Evolutionary conservation across 1,139 yeast species (phyloP).

Genomic region (Zhuliangozyma parablackwelliae): DNA sequence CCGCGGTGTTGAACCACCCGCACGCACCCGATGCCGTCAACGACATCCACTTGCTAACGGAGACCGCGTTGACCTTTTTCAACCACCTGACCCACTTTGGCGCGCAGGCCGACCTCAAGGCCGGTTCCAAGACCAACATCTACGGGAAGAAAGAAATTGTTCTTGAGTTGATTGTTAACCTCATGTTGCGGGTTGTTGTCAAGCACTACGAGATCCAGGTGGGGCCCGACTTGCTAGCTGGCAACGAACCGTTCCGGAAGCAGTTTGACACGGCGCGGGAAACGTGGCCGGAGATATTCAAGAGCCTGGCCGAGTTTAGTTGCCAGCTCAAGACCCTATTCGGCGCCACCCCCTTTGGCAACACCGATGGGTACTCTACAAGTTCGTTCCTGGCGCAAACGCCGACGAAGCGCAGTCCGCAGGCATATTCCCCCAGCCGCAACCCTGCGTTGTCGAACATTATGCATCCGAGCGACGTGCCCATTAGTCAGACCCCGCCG

Average conservation of each 20-base stretch:
- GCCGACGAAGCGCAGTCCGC: constrained; percentile 1
- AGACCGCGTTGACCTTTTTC: constrained; percentile 23
- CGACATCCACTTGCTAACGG: constrained; percentile 30
- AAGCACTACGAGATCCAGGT: constrained; percentile 13
- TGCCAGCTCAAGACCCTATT: constrained; percentile 10
- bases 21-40: constrained; percentile 20
- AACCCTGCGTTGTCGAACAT: constrained; percentile 24
- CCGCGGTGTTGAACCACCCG: constrained; percentile 31
- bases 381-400: constrained; percentile 4
- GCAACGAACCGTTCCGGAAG: constrained; percentile 12
- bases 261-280: constrained; percentile 20
- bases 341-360: constrained; percentile 14
- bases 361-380: constrained; percentile 5
- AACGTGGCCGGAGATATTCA: constrained; percentile 24
- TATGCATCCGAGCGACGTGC: constrained; percentile 13
- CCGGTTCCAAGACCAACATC: not conserved
- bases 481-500: not conserved
- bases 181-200: constrained; percentile 20
- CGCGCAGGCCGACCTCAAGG: not conserved
- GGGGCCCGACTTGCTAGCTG: constrained; percentile 6
- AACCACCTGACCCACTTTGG: not conserved
- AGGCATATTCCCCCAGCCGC: constrained; percentile 16
- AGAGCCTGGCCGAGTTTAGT: constrained; percentile 7
- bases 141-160: constrained; percentile 12
- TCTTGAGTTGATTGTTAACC: constrained; percentile 16